Percentiles rank a stretch among this genome's conserved stretches.
These are phyloP conservation scores for Solanum virginianum DNA, from an alignment of 257 asterid genomes.

Conservation along the genomic window DNA sequence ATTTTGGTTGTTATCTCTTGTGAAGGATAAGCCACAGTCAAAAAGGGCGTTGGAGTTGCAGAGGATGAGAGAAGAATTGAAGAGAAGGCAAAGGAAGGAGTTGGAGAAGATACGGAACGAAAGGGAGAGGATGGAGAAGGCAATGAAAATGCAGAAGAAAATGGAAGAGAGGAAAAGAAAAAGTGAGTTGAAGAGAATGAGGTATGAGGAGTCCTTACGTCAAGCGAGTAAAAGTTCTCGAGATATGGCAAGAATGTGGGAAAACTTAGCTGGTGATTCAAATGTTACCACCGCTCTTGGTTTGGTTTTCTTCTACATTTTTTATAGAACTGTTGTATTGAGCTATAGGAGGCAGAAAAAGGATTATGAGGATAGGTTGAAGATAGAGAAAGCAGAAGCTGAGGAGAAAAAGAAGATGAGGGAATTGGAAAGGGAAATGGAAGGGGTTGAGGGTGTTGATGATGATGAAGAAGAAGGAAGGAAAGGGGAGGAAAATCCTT, in stretches of 20 bases:
- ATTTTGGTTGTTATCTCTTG: conserved; percentile 36
- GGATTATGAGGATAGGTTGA: conserved; percentile 93
- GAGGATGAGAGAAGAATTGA: conserved; percentile 41
- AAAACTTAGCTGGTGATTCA: conserved; percentile 49
- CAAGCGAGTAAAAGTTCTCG: conserved; percentile 34
- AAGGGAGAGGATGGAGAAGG: conserved; percentile 50
- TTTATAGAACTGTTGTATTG: conserved; percentile 68
- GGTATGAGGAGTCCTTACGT: conserved; percentile 34
- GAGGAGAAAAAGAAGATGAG: conserved; percentile 85
- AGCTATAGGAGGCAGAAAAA: conserved; percentile 77
- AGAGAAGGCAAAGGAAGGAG: conserved; percentile 25
- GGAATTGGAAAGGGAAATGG: conserved; percentile 71
- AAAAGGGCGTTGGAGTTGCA: conserved; percentile 74
- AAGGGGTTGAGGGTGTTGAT: conserved; percentile 37
- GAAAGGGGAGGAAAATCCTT: conserved; percentile 60
- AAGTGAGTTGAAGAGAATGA: conserved; percentile 40
- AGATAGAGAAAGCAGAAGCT: conserved; percentile 83
- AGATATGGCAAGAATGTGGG: conserved; percentile 55
- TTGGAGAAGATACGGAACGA: conserved; percentile 33
- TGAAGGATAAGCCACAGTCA: conserved; percentile 67
- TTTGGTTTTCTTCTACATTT: conserved; percentile 61
- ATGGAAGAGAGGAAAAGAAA: conserved; percentile 62
- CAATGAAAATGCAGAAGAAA: conserved; percentile 44
- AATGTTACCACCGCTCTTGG: conserved; percentile 66
- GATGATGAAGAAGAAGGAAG: conserved; percentile 53